Base-by-base conservation (phyloP, 495 filamentous ascomycete genomes). In the Hypoxylon rickii region DNA sequence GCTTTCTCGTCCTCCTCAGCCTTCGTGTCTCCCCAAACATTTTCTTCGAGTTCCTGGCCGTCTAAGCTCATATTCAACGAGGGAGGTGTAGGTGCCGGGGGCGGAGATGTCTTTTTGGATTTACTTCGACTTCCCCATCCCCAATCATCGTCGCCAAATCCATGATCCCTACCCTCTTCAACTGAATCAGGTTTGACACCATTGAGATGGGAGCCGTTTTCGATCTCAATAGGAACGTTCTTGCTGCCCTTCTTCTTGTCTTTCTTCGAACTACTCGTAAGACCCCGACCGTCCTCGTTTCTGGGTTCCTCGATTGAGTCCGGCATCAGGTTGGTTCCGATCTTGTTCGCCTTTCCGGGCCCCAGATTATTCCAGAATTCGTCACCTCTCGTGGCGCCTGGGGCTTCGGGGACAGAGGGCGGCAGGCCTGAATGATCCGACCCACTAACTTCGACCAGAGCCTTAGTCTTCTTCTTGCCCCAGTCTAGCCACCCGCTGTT, bases 251-350 rank as follows among this genome's bases (percentile, higher is more conserved):
- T 77, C 56, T 73, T 73, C 58, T 76, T 70, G 21, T 70, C 64
- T 48, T 74, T 76, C 38, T 70, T 71, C 8, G 71, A 69, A 18
- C 63, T 65, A 21, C 64, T 45, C 2, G 57, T 29, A 12, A 58
- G 20, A 37, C 63, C 73, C 75, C 72, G 76, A n/a, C 61, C 56
- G 46, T 78, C 74, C 17, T 76, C 72, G 4, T 62, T 53, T 29
- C 69, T 72, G 13, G 73, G 76, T 46, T 79, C 75, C 48, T 79
- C 76, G 42, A 76, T 73, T 5, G 66, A 62, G 50, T 77, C 77
- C 6, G 72, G 73, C 57, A 76, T 76, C 39, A 74, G 61, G 16
- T 52, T 56, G n/a, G 63, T 55, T 38, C 65, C 62, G 16, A 55
- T 37, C 44, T 72, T 70, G 45, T 74, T 69, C 17, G 70, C 63